Percentiles rank a stretch among this genome's conserved stretches.
Evolutionary conservation across 2,329 filamentous ascomycete genomes (phyloP).

Genomic region (Elsinoe arachidis): DNA sequence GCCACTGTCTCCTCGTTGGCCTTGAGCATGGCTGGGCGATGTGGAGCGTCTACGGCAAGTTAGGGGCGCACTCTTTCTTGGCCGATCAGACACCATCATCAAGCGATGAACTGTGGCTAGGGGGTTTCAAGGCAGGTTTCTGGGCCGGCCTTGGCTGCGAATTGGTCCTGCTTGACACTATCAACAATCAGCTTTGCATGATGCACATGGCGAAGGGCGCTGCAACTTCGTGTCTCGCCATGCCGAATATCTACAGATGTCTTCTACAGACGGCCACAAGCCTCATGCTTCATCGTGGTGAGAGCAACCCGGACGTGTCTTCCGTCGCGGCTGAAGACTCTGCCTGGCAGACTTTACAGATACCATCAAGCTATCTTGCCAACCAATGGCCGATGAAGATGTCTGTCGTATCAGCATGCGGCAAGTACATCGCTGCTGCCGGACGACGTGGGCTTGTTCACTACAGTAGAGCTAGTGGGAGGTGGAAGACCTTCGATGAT

Average conservation of each 20-base stretch:
- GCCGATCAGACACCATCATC: slow-evolving; percentile 56
- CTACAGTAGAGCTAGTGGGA: slow-evolving; percentile 86
- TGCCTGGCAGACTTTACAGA: slow-evolving; percentile 87
- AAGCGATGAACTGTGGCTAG: slow-evolving; percentile 65
- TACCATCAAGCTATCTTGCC: slow-evolving; percentile 74
- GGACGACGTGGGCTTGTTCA: slow-evolving; percentile 85
- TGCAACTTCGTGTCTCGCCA: slow-evolving; percentile 83
- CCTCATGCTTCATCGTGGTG: slow-evolving; percentile 71
- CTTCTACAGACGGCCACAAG: slow-evolving; percentile 81
- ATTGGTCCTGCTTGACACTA: slow-evolving; percentile 58
- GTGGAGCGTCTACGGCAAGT: slow-evolving; percentile 96
- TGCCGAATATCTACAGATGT: slow-evolving; percentile 82
- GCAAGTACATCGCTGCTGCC: slow-evolving; percentile 92
- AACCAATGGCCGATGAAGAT: slow-evolving; percentile 90
- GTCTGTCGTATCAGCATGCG: slow-evolving; percentile 81
- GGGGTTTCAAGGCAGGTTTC: slow-evolving; percentile 63
- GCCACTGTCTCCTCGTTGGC: slow-evolving; percentile 89
- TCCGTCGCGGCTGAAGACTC: slow-evolving; percentile 87
- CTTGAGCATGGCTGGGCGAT: slow-evolving; percentile 89
- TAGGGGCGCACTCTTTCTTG: slow-evolving; percentile 74
- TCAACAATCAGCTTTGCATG: slow-evolving; percentile 10
- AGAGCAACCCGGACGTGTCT: slow-evolving; percentile 55
- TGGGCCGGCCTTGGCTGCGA: slow-evolving; percentile 89
- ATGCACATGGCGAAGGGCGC: slow-evolving; percentile 91
- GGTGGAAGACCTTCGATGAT: slow-evolving; percentile 92